These are phyloP conservation scores for Mycosphaerelloides madeirae DNA, from an alignment of 2,329 filamentous ascomycete genomes.

Conservation along the genomic window DNA sequence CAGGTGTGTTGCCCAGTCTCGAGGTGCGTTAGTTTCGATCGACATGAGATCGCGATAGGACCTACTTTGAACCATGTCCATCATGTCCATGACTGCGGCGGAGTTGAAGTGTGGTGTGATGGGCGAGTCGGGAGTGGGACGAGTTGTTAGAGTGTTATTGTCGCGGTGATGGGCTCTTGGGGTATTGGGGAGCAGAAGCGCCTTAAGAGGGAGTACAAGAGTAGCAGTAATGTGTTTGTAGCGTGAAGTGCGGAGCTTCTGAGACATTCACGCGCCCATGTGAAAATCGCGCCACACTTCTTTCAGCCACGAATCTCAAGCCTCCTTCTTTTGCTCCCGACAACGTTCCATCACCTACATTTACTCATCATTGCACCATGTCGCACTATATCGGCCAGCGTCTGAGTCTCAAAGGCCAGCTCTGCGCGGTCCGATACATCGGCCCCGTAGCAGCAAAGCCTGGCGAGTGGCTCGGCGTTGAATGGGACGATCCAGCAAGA, in stretches of 20 bases:
- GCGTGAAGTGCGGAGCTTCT: no score
- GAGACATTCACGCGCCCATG: no score
- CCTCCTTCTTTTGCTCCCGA: background rate
- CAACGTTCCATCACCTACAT: constrained; percentile 5
- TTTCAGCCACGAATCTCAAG: background rate
- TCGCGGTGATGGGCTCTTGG: no score
- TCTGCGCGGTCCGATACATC: constrained; percentile 81
- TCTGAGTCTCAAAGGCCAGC: constrained; percentile 68
- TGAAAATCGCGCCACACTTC: constrained; percentile 4
- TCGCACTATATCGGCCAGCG: constrained; percentile 56
- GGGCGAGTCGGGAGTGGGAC: no score
- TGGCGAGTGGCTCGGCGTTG: constrained; percentile 84
- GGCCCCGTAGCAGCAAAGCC: constrained; percentile 71
- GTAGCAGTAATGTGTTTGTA: no score
- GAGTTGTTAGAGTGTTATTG: no score
- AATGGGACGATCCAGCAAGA: constrained; percentile 85
- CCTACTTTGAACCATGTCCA: constrained; percentile 31
- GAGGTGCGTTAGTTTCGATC: background rate
- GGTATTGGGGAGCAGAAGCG: no score
- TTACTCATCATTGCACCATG: no score
- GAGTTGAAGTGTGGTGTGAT: background rate
- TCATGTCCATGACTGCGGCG: constrained; percentile 7
- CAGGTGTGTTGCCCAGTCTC: constrained; percentile 31
- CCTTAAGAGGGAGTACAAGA: no score
- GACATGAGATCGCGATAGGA: background rate